Percentiles rank a stretch among this genome's conserved stretches.
phyloP scores from a whole-genome alignment of 345 rosid genomes.

The Schrenkiella parvula region DNA sequence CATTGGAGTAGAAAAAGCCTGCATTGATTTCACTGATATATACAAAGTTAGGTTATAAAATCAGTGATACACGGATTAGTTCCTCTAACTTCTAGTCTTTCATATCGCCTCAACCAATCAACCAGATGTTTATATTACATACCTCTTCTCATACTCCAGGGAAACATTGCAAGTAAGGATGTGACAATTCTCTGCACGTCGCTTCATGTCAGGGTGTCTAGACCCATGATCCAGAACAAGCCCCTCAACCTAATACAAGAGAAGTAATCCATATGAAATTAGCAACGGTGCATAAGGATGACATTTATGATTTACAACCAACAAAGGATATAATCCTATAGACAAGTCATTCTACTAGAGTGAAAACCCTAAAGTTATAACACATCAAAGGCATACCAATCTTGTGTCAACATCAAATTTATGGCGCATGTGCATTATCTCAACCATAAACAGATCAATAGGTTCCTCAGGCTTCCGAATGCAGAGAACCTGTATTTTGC shows the following conservation, averaged over 20 bases:
- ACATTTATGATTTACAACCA: background rate
- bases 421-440: constrained; percentile 99
- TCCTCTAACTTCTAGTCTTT: background rate
- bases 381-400: constrained; percentile 44
- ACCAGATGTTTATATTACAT: background rate
- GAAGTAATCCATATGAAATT: background rate
- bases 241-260: constrained; percentile 73
- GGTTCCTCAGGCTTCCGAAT: constrained; percentile 81
- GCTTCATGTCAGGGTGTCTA: constrained; percentile 98
- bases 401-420: constrained; percentile 96
- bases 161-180: constrained; percentile 96
- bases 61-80: background rate
- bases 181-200: constrained; percentile 90
- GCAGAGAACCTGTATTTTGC: constrained; percentile 69
- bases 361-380: background rate
- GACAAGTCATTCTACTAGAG: background rate
- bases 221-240: constrained; percentile 99
- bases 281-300: background rate
- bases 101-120: background rate
- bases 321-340: background rate
- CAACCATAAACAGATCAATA: constrained; percentile 96
- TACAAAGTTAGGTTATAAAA: constrained; percentile 38
- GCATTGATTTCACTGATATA: constrained; percentile 87
- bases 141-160: constrained; percentile 97
- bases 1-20: constrained; percentile 98